Percentiles rank a stretch among this genome's conserved stretches.
These are phyloP conservation scores for Allomyces javanicus DNA, from an alignment of 192 early-diverging fungal genomes.

Conservation along the genomic window DNA sequence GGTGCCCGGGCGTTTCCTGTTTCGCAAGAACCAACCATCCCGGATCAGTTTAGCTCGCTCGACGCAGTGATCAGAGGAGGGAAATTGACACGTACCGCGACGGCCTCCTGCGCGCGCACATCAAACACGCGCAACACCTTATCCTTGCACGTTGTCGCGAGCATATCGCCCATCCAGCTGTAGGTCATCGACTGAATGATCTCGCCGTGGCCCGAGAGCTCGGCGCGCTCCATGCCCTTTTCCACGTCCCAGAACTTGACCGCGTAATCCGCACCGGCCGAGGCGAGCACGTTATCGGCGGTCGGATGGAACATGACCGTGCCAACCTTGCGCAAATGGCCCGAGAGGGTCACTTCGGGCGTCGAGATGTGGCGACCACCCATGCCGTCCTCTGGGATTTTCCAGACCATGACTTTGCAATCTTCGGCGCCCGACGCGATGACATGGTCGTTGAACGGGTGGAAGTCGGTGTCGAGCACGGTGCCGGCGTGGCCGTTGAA, in stretches of 20 bases:
- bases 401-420: constrained; percentile 86
- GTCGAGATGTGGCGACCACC: constrained; percentile 9
- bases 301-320: constrained; percentile 94
- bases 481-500: constrained; percentile 82
- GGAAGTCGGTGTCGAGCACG: constrained; percentile 93
- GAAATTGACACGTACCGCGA: constrained; percentile 15
- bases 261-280: constrained; percentile 69
- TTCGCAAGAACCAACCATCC: constrained; percentile 2
- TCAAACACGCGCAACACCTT: constrained; percentile 91
- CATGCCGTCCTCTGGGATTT: constrained; percentile 50
- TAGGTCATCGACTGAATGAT: constrained; percentile 80
- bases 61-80: too few species aligned
- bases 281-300: constrained; percentile 80
- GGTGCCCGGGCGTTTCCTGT: constrained; percentile 59
- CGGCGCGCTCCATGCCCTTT: constrained; percentile 47
- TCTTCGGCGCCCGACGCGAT: constrained; percentile 70
- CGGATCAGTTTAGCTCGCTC: not conserved
- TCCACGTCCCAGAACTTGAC: constrained; percentile 90
- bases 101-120: constrained; percentile 61
- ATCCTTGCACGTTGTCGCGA: constrained; percentile 88
- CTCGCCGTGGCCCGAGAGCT: constrained; percentile 72
- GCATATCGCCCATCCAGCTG: constrained; percentile 63
- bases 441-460: constrained; percentile 93
- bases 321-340: constrained; percentile 58
- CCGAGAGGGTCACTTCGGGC: not conserved